Evolutionary conservation across 2,329 filamentous ascomycete species (phyloP), one percentile per base, ranked within the genome.

Genomic region (Trichoderma arundinaceum): DNA sequence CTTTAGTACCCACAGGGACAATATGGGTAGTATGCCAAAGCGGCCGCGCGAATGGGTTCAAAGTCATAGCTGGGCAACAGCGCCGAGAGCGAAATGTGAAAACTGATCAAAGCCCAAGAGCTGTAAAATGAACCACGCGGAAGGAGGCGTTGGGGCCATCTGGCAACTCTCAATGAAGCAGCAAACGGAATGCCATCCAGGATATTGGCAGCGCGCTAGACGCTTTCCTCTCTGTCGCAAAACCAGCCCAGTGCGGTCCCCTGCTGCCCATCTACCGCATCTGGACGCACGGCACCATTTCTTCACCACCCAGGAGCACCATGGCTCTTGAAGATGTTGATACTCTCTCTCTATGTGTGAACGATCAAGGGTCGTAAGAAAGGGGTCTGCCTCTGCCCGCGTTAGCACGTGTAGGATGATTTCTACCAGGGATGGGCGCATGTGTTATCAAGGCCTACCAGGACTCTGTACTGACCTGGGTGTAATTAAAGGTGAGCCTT

Each of bases 41-140:
- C 53, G 54, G 53, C 53, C 53, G 62, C 51, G 62, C 46, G 10
- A 48, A 51, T 65, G 62, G 44, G n/a, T 28, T 66, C 35, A 28
- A 54, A 13, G 48, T 35, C 64, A 52, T 13, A 56, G 39, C 51
- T 49, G 58, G 57, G 56, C 49, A 62, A 62, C 56, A 61, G 39
- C 57, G 64, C 64, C 57, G 64, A 66, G 32, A 32, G 15, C 10
- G 15, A 62, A 62, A 66, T 62, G 28, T 66, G 64, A 66, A 39
- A 66, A 46, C 46, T 66, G 64, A 66, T 35, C 56, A 61, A 44
- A 39, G 28, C 13, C 19, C 28, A 38, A 54, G 4, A 48, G 33
- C 43, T 64, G 51, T 57, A 17, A 64, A 49, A 57, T 49, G 32
- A 51, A 43, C 52, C 28, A 53, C 39, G 49, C 48, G 49, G 49